Conservation (phyloP, 805 yeast species). For the Yarrowia divulgata region DNA sequence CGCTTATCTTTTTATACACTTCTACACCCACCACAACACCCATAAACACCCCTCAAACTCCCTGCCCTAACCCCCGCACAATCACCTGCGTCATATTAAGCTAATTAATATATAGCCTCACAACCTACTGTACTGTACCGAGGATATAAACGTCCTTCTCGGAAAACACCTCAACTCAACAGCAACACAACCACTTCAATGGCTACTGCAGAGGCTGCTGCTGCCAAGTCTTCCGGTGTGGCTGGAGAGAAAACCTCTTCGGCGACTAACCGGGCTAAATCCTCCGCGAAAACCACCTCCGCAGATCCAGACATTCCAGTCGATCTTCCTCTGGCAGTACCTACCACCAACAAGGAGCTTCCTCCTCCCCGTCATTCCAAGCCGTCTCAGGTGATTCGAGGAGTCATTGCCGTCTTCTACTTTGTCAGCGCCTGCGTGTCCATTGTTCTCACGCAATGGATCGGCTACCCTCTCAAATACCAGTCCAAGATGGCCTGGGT, state of each 20-base stretch:
- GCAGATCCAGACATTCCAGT: slow-evolving; percentile 12
- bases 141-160: no score
- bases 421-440: slow-evolving; percentile 10
- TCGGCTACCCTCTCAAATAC: slow-evolving; percentile 48
- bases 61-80: slow-evolving; percentile 26
- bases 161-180: neutral
- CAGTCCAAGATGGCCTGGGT: slow-evolving; percentile 45
- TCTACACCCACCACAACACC: neutral
- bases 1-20: no score
- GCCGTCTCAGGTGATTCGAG: slow-evolving; percentile 12
- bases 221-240: slow-evolving; percentile 1
- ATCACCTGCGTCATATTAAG: slow-evolving; percentile 27
- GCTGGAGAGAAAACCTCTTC: neutral
- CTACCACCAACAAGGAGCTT: slow-evolving; percentile 32
- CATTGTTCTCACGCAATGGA: slow-evolving; percentile 43
- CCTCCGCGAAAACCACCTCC: neutral
- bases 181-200: slow-evolving; percentile 18
- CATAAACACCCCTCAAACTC: neutral
- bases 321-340: slow-evolving; percentile 17
- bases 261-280: neutral
- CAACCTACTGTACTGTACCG: no score
- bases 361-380: slow-evolving; percentile 37
- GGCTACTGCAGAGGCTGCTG: slow-evolving; percentile 21
- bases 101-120: slow-evolving; percentile 12
- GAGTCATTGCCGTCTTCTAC: slow-evolving; percentile 10